Evolutionary conservation across 2,329 filamentous ascomycete genomes (phyloP), one percentile per base, ranked within the genome.

Genomic region (Xylariales sp.): DNA sequence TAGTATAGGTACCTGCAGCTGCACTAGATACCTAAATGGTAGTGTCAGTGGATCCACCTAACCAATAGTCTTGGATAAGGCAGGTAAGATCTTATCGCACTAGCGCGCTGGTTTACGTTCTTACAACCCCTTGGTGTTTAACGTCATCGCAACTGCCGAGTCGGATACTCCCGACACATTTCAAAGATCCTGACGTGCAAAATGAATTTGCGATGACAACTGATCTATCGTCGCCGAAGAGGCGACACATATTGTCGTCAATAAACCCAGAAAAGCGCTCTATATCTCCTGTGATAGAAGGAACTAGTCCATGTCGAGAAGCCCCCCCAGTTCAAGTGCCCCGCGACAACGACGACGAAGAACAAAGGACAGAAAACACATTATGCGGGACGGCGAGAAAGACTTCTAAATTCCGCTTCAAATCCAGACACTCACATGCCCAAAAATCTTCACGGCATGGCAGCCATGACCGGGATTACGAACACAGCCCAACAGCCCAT

Each of bases 361-460:
- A 62, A 39, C 64, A 43, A n/a, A 56, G 16, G 18, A 30, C 56
- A 45, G 64, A 67, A 16, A n/a, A 57, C 43, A 57, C 56, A 28
- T 58, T 41, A 28, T 71, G 72, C 28, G 34, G 57, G 23, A 53
- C 28, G 39, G 65, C 73, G 53, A 75, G 68, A 55, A 74, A 72
- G 55, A 70, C 77, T 1, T 78, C 79, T 23, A 81, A 77, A 62
- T 81, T 83, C 67, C 80, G 82, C 45, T 82, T 83, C 73, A 83
- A 83, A 65, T 80, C 80, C 3, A 78, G 78, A 59, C 71, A 73
- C 62, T 74, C 78, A 6, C 70, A 69, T 5, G 75, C 74, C 1
- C 74, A 73, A 55, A 68, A 67, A 28, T 72, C 74, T 4, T 76
- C 75, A 8, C 71, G 71, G n/a, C 54, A 56, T 28, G 18, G 46